A percentile compares a stretch with the other conserved stretches of the same genome.
These are phyloP conservation scores for Phytopythium delawarense DNA, from an alignment of 352 stramenopile genomes.

Conservation along the genomic window DNA sequence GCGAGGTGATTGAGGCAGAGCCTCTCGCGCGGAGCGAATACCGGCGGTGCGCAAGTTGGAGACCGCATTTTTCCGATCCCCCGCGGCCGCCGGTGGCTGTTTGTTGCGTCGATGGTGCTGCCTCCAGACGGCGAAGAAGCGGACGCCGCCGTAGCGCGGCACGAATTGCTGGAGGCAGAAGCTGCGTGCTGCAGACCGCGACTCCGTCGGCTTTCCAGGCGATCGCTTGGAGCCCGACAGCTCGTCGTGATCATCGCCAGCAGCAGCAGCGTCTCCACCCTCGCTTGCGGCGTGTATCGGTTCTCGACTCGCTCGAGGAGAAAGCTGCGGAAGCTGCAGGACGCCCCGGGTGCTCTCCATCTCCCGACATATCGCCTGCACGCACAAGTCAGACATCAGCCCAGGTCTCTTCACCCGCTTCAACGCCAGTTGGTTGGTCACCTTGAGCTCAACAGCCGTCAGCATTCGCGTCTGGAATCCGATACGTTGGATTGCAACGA, in stretches of 20 bases:
- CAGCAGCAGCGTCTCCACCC: neutral
- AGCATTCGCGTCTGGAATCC: slow-evolving; percentile 29
- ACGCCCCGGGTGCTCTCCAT: slow-evolving; percentile 27
- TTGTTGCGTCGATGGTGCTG: slow-evolving; percentile 1
- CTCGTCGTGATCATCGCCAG: neutral
- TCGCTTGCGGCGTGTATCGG: neutral
- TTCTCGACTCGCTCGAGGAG: neutral
- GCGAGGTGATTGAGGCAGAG: neutral
- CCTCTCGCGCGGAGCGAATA: neutral
- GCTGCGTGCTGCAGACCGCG: neutral
- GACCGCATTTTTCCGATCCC: slow-evolving; percentile 2
- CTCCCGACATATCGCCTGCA: slow-evolving; percentile 29
- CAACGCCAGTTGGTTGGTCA: neutral
- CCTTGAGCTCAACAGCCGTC: slow-evolving; percentile 29
- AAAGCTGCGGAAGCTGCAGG: slow-evolving; percentile 3
- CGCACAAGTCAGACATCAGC: neutral
- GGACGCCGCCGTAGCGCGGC: slow-evolving; percentile 18
- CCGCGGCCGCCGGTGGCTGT: neutral
- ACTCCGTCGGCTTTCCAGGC: neutral
- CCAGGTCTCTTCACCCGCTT: neutral
- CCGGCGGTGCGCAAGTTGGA: neutral
- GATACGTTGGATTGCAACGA: slow-evolving; percentile 25
- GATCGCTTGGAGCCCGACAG: neutral
- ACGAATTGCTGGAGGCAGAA: slow-evolving; percentile 50
- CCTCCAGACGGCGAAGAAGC: slow-evolving; percentile 42